Conservation (phyloP, 371 early-diverging fungal species). For the Mucor lusitanicus region DNA sequence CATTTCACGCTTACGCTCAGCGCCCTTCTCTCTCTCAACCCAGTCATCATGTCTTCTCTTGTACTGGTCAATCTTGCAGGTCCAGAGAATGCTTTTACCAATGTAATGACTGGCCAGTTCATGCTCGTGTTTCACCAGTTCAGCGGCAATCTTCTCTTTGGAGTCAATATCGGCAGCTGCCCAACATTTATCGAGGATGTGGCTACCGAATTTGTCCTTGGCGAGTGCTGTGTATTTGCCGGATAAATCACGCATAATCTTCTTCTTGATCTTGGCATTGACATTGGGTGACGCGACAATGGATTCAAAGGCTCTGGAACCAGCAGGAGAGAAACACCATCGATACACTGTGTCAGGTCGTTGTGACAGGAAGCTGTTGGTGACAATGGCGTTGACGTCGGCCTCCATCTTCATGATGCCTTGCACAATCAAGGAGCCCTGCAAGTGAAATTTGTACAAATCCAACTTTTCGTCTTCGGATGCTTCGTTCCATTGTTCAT, state of each 20-base stretch:
- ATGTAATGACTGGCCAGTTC: conserved; percentile 63
- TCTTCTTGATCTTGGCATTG: conserved; percentile 63
- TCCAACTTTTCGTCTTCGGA: conserved; percentile 40
- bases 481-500: conserved; percentile 43
- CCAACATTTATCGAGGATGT: conserved; percentile 81
- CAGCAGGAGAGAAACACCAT: conserved; percentile 72
- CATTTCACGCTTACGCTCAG: conserved; percentile 72
- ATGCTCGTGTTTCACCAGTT: conserved; percentile 61
- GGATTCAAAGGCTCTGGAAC: conserved; percentile 76
- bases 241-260: conserved; percentile 60
- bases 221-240: conserved; percentile 64
- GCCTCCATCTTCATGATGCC: conserved; percentile 66
- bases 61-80: conserved; percentile 78
- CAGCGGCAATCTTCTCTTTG: conserved; percentile 70
- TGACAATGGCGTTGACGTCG: conserved; percentile 57
- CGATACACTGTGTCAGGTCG: conserved; percentile 46
- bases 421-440: conserved; percentile 76
- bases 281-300: conserved; percentile 62
- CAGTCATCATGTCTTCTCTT: conserved; percentile 75
- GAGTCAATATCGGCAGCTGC: conserved; percentile 71
- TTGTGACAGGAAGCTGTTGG: conserved; percentile 68
- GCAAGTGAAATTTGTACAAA: conserved; percentile 59
- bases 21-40: conserved; percentile 72
- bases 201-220: conserved; percentile 77
- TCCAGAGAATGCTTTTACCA: conserved; percentile 77